These are phyloP conservation scores for Lentinus tigrinus DNA, from an alignment of 768 basidiomycete genomes.

Conservation along the genomic window DNA sequence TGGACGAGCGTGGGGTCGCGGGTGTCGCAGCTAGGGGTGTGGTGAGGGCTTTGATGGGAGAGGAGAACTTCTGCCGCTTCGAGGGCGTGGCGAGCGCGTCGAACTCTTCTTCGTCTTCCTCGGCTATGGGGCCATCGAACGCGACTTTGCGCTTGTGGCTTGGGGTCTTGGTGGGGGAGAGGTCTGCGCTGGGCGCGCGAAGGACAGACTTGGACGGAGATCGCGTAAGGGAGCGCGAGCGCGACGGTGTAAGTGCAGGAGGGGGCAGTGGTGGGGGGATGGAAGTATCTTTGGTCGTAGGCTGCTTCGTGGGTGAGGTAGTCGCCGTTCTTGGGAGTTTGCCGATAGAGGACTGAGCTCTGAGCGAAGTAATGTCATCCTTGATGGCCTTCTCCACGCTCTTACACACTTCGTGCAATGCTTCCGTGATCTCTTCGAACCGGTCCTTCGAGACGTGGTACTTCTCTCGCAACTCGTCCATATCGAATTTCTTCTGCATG, in stretches of 20 bases:
- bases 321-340: neutral
- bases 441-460: slow-evolving; percentile 9
- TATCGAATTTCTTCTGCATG: slow-evolving; percentile 7
- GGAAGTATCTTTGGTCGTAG: neutral
- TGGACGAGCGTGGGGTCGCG: slow-evolving; percentile 4
- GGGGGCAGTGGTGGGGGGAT: neutral
- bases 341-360: neutral
- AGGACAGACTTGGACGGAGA: slow-evolving; percentile 26
- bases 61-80: slow-evolving; percentile 22
- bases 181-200: slow-evolving; percentile 8
- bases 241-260: neutral
- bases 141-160: slow-evolving; percentile 29
- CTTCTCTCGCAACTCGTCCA: neutral
- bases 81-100: slow-evolving; percentile 24
- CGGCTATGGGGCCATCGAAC: slow-evolving; percentile 13
- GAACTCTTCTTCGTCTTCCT: slow-evolving; percentile 17
- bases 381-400: slow-evolving; percentile 9
- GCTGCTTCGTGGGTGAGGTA: neutral
- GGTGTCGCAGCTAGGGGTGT: no score
- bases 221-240: neutral
- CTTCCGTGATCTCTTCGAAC: slow-evolving; percentile 19
- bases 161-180: slow-evolving; percentile 22
- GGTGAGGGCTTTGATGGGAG: slow-evolving; percentile 11
- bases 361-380: slow-evolving; percentile 7
- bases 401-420: slow-evolving; percentile 14